Base-by-base conservation (phyloP, 352 stramenopile genomes). In the Pythium brassicae region DNA sequence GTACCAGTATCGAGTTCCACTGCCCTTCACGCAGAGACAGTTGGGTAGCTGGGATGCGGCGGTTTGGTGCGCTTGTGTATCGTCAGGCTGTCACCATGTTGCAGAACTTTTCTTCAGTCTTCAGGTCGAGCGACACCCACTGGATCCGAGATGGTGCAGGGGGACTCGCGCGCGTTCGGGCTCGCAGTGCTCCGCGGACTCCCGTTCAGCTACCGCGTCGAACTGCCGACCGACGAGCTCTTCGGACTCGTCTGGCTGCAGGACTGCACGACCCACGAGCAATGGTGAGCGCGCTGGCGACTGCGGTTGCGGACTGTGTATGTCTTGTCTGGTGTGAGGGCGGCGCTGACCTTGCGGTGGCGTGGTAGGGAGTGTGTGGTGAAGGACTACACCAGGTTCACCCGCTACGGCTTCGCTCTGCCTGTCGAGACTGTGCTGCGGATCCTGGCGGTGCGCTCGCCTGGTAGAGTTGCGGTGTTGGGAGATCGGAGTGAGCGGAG, bases 381-480 rank as follows among this genome's bases (percentile, higher is more conserved):
- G 46, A 52, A 7, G 10, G 46, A 52, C 46, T 52, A 52, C 46
- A 26, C 46, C 46, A 52, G 32, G 46, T 52, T 39, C 29, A 52
- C 46, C 6, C 46, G 46, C 22, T 37, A 52, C 25, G 46, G 46
- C 14, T 37, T 26, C 9, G 11, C 32, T 7, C 15, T 52, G 9
- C 46, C 46, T 22, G 46, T 26, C 14, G 20, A 52, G 26, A 39
- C 4, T 12, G 46, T 52, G 46, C 46, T 52, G 25, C 46, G 17
- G n/a, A 8, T 5, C 25, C 11, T 39, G 9, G 27, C 27, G 26
- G 46, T 47, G 42, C 42, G 42, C 22, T 47, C n/a, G 42, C 25
- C 42, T 22, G 11, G 17, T 25, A 22, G n/a, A 14, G 32, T 37
- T 11, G 32, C 32, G 32, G 32, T 3, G 32, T 9, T 37, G 32